These are phyloP conservation scores for Leptosphaerulina australis DNA, from an alignment of 2,329 filamentous ascomycete genomes.

Conservation along the genomic window DNA sequence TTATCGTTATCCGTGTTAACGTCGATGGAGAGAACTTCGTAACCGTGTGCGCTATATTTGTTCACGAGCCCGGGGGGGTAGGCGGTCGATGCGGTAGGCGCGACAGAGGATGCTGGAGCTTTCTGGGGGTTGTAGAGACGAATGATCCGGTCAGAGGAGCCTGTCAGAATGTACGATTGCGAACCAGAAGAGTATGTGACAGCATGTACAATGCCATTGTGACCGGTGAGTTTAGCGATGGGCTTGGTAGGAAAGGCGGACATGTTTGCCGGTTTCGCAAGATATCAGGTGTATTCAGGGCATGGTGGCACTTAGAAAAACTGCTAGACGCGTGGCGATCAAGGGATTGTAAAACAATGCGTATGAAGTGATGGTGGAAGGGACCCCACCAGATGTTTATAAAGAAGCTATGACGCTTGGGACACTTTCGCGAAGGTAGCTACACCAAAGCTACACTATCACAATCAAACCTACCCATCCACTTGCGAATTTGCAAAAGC, in stretches of 20 bases:
- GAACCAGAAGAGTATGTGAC: slow-evolving; percentile 57
- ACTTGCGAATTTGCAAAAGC: not conserved
- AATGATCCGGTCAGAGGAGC: slow-evolving; percentile 82
- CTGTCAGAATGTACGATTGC: slow-evolving; percentile 73
- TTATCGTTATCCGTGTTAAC: slow-evolving; percentile 77
- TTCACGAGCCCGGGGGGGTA: slow-evolving; percentile 69
- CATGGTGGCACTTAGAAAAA: slow-evolving; percentile 18
- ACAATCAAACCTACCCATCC: not conserved
- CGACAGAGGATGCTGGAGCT: slow-evolving; percentile 48
- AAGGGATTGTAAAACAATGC: not conserved
- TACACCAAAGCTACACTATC: slow-evolving; percentile 5
- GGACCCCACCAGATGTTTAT: slow-evolving; percentile 9
- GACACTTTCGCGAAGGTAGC: slow-evolving; percentile 29
- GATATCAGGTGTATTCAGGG: slow-evolving; percentile 23
- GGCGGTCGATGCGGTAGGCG: slow-evolving; percentile 33
- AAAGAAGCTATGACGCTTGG: slow-evolving; percentile 31
- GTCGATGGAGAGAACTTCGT: slow-evolving; percentile 83
- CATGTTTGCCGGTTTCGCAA: slow-evolving; percentile 32
- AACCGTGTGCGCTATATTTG: slow-evolving; percentile 86
- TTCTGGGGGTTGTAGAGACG: slow-evolving; percentile 82
- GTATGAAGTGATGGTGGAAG: slow-evolving; percentile 2
- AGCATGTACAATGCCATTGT: slow-evolving; percentile 56
- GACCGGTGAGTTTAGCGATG: slow-evolving; percentile 50
- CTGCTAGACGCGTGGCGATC: not conserved
- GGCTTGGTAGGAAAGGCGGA: slow-evolving; percentile 50